phyloP scores from a whole-genome alignment of 768 basidiomycete species.

The Hypholoma sublateritium region DNA sequence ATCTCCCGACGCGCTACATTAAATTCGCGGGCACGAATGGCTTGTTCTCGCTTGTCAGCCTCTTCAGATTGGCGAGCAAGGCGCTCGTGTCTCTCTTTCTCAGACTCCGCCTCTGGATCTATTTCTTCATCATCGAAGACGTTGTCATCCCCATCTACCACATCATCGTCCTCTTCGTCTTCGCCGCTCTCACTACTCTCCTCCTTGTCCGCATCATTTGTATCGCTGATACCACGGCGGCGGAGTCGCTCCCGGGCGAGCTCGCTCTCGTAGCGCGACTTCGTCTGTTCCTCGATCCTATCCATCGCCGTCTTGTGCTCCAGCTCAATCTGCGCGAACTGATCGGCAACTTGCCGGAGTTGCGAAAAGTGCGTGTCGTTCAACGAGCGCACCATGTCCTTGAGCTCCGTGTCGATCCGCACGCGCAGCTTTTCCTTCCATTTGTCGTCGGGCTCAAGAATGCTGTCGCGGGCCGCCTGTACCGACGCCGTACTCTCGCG shows the following conservation, averaged over 20 bases:
- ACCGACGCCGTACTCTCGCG: not conserved
- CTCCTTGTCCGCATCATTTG: slow-evolving; percentile 1
- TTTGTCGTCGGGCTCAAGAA: slow-evolving; percentile 1
- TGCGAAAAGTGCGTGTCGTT: not conserved
- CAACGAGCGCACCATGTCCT: not conserved
- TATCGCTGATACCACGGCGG: slow-evolving; percentile 1
- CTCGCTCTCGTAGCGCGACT: not conserved
- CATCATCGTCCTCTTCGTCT: not conserved
- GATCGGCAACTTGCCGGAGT: slow-evolving; percentile 2
- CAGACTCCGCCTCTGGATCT: not conserved
- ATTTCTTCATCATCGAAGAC: not conserved
- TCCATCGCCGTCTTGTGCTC: slow-evolving; percentile 2
- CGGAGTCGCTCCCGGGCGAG: slow-evolving; percentile 6
- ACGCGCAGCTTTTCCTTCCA: slow-evolving; percentile 3
- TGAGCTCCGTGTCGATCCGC: not conserved
- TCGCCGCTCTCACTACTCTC: not conserved
- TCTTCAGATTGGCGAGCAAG: not conserved
- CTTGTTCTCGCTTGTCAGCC: not conserved
- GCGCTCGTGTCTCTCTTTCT: not conserved
- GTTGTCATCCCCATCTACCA: not conserved
- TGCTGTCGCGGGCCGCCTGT: not conserved
- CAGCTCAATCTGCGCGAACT: not conserved
- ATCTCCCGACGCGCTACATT: not conserved
- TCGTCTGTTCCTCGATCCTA: not conserved
- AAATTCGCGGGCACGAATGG: not conserved